A percentile compares a stretch with the other conserved stretches of the same genome.
phyloP scores from a whole-genome alignment of 805 yeast species.

The Schwanniomyces vanrijiae region DNA sequence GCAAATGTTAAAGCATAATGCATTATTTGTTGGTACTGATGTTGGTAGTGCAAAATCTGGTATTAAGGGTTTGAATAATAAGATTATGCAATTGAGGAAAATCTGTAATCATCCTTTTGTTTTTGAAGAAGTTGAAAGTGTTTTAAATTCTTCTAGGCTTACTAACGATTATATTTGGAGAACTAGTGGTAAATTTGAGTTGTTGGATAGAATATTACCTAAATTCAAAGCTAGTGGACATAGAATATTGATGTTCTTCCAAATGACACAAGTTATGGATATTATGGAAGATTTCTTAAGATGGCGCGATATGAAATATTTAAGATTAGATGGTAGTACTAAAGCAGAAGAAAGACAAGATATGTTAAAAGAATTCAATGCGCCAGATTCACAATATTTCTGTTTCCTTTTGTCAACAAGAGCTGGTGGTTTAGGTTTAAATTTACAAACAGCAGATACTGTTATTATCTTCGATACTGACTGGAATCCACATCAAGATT shows the following conservation, averaged over 20 bases:
- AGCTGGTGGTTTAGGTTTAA: conserved; percentile 88
- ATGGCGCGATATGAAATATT: conserved; percentile 62
- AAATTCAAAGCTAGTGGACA: conserved; percentile 75
- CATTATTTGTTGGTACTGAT: conserved; percentile 63
- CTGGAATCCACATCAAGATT: conserved; percentile 92
- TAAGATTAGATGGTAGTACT: conserved; percentile 80
- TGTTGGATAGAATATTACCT: conserved; percentile 72
- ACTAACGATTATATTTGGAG: conserved; percentile 74
- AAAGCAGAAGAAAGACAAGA: conserved; percentile 82
- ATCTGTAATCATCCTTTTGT: conserved; percentile 88
- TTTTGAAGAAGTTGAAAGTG: conserved; percentile 76
- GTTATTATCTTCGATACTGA: conserved; percentile 85
- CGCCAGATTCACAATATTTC: conserved; percentile 73
- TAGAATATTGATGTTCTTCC: conserved; percentile 78
- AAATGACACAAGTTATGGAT: conserved; percentile 89
- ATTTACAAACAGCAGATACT: conserved; percentile 85
- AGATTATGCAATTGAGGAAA: conserved; percentile 82
- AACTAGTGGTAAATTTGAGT: conserved; percentile 77
- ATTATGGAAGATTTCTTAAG: conserved; percentile 84
- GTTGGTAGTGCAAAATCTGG: conserved; percentile 64
- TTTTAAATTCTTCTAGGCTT: conserved; percentile 59
- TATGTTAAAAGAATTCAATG: conserved; percentile 72
- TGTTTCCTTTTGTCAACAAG: conserved; percentile 79
- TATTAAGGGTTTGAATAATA: conserved; percentile 75
- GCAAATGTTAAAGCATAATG: conserved; percentile 75